Percentiles rank a stretch among this genome's conserved stretches.
phyloP scores from a whole-genome alignment of 768 basidiomycete genomes.

The Auriscalpium orientale region DNA sequence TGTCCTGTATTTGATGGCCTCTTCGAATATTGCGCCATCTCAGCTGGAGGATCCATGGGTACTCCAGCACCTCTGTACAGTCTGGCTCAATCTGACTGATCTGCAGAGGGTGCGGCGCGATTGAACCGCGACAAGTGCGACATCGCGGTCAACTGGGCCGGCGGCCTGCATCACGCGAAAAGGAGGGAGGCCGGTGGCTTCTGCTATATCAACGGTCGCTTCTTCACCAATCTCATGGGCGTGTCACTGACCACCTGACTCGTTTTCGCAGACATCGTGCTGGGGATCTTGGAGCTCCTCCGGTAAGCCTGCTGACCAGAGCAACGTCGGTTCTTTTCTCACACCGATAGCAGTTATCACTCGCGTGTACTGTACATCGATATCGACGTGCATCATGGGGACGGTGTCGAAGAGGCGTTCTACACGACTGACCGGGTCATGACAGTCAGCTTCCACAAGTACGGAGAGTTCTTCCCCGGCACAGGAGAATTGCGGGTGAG shows the following conservation, averaged over 20 bases:
- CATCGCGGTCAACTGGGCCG: constrained; percentile 99
- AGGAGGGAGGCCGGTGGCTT: constrained; percentile 99
- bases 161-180: constrained; percentile 96
- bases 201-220: constrained; percentile 88
- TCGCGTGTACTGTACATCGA: constrained; percentile 94
- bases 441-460: constrained; percentile 98
- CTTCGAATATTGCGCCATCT: constrained; percentile 98
- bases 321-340: background rate
- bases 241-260: no score
- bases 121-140: constrained; percentile 96
- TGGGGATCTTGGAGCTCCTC: constrained; percentile 91
- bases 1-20: constrained; percentile 98
- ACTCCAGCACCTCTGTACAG: constrained; percentile 21
- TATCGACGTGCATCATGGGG: constrained; percentile 97
- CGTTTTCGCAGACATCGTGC: constrained; percentile 71
- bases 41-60: constrained; percentile 99
- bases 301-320: constrained; percentile 37
- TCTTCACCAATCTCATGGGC: background rate
- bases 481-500: constrained; percentile 91
- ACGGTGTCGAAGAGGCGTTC: constrained; percentile 98
- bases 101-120: constrained; percentile 89
- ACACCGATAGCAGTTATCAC: constrained; percentile 63
- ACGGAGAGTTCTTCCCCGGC: constrained; percentile 98
- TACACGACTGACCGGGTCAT: constrained; percentile 98
- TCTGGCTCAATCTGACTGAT: background rate